Conservation (phyloP, 306 rosid genomes). For the Lablab purpureus region DNA sequence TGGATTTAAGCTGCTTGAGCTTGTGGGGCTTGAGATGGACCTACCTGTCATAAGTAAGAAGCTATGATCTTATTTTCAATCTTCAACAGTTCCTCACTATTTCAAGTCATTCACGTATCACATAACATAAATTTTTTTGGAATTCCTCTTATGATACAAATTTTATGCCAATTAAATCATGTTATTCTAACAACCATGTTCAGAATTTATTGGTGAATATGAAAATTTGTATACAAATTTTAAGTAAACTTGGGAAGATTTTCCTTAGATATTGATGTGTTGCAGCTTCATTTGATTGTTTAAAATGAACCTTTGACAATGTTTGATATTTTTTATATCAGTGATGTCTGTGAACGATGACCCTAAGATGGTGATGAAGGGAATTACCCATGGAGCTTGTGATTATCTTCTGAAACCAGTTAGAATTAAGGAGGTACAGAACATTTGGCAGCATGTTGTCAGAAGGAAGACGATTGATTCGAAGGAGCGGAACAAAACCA, state of each 20-base stretch:
- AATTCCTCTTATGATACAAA: neutral
- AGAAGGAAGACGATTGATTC: constrained; percentile 71
- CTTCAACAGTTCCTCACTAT: neutral
- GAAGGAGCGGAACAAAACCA: constrained; percentile 51
- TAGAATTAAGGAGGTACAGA: constrained; percentile 82
- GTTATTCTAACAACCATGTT: neutral
- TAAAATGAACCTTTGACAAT: constrained; percentile 12
- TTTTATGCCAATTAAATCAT: neutral
- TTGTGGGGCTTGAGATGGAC: constrained; percentile 97
- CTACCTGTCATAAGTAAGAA: constrained; percentile 96
- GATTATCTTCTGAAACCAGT: constrained; percentile 94
- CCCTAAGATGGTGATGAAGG: constrained; percentile 87
- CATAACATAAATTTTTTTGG: neutral
- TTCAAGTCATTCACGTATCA: neutral
- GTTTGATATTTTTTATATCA: constrained; percentile 47
- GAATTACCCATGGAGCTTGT: constrained; percentile 91
- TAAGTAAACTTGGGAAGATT: neutral
- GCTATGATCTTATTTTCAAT: constrained; percentile 17
- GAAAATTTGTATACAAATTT: neutral
- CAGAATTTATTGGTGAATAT: neutral
- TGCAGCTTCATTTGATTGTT: constrained; percentile 20
- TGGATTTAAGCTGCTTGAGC: constrained; percentile 96
- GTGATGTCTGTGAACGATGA: constrained; percentile 94
- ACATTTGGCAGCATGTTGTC: constrained; percentile 96
- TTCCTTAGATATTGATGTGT: neutral